phyloP scores from a whole-genome alignment of 2,329 filamentous ascomycete species.

The Penicillium expansum region DNA sequence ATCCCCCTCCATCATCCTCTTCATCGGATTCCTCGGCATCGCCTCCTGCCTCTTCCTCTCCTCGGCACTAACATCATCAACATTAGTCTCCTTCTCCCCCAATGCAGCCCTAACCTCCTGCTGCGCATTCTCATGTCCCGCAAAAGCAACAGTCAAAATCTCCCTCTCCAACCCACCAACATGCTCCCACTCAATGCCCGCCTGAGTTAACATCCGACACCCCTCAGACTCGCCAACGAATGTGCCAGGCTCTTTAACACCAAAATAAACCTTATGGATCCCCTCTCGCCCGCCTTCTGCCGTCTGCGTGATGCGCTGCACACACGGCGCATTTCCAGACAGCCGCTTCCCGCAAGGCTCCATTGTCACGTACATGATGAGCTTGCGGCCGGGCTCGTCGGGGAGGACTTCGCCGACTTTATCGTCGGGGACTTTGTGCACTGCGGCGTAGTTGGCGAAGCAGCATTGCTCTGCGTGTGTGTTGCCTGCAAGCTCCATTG shows the following conservation, averaged over 20 bases:
- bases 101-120: conserved; percentile 30
- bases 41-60: conserved; percentile 40
- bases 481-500: conserved; percentile 84
- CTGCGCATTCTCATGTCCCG: conserved; percentile 62
- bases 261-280: conserved; percentile 78
- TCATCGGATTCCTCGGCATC: conserved; percentile 45
- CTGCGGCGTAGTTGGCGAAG: conserved; percentile 62
- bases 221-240: conserved; percentile 84
- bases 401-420: conserved; percentile 43
- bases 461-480: conserved; percentile 96
- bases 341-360: conserved; percentile 53
- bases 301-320: conserved; percentile 68
- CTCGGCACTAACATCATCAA: conserved; percentile 40
- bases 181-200: conserved; percentile 70
- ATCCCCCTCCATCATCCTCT: conserved; percentile 47
- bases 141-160: conserved; percentile 77
- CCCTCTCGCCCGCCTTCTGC: conserved; percentile 50
- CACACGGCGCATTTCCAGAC: conserved; percentile 55
- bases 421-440: conserved; percentile 37
- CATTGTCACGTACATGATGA: conserved; percentile 85
- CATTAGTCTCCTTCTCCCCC: conserved; percentile 32
- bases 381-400: conserved; percentile 41
- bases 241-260: conserved; percentile 82
- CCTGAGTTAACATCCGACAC: conserved; percentile 64
- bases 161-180: conserved; percentile 74